Percentiles rank a stretch among this genome's conserved stretches.
Evolutionary conservation across 2,329 filamentous ascomycete species (phyloP).

Genomic region (Phyllosticta citribraziliensis): DNA sequence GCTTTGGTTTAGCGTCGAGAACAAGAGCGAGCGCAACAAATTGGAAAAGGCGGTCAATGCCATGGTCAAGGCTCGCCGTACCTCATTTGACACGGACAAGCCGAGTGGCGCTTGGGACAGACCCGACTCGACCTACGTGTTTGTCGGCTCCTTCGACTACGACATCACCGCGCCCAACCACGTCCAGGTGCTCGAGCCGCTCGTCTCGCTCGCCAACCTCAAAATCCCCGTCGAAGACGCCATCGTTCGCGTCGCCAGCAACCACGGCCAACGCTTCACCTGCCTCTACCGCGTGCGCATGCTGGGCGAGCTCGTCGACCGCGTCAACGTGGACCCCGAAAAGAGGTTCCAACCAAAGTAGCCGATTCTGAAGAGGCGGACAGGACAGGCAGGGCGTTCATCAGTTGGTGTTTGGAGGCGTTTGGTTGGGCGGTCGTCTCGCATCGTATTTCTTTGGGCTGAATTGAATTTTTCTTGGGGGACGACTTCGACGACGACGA

Average conservation of each 20-base stretch:
- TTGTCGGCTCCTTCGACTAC: constrained; percentile 32
- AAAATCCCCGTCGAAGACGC: constrained; percentile 23
- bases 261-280: constrained; percentile 36
- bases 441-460: too few relatives aligned
- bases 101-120: not conserved
- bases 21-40: constrained; percentile 3
- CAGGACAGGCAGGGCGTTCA: too few relatives aligned
- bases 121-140: constrained; percentile 23
- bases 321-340: not conserved
- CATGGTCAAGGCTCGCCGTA: not conserved
- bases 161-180: constrained; percentile 31
- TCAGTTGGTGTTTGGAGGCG: too few relatives aligned
- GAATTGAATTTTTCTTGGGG: too few relatives aligned
- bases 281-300: constrained; percentile 39
- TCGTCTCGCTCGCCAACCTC: constrained; percentile 15
- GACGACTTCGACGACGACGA: too few relatives aligned
- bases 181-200: constrained; percentile 32
- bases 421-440: too few relatives aligned
- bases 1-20: constrained; percentile 32
- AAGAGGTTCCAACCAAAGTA: not conserved
- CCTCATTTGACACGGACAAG: constrained; percentile 9
- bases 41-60: not conserved
- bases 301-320: constrained; percentile 23
- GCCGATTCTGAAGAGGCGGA: too few relatives aligned
- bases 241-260: constrained; percentile 31